Base-by-base conservation (phyloP, 2,329 filamentous ascomycete genomes). In the Scleromitrula shiraiana region DNA sequence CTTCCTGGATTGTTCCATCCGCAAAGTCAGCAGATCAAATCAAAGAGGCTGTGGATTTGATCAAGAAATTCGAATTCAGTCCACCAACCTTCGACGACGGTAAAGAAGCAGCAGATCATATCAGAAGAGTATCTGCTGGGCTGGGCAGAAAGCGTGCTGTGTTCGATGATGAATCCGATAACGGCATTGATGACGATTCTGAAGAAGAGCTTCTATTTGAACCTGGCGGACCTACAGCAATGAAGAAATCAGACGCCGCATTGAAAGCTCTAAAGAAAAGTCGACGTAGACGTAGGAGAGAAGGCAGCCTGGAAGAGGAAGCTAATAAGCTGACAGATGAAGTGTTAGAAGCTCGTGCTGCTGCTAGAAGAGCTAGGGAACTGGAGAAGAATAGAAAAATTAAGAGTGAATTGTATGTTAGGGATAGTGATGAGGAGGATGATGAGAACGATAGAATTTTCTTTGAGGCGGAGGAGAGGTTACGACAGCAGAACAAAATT, bases 351-450 rank as follows among this genome's bases (percentile, higher is more conserved):
- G 70, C 72, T 39, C 64, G 73, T 14, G 71, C 77, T 26, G 80
- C 78, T 55, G 77, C 76, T 48, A 80, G 80, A 10, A 73, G 75
- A 10, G 73, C 82, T 44, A 83, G 78, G 56, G 82, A 95, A 56
- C 70, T 78, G n/a, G 88, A 90, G 60, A 89, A 89, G 66, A 75
- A 80, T 41, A 72, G 73, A 26, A 85, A 84, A 62, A 85, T 93
- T 68, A 97, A 96, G 72, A 94, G 86, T 59, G 82, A 83, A 20
- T 68, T 91, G 32, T 91, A 82, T 59, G 85, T 98, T 42, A 78
- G 84, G 50, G 82, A 83, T 30, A 88, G 85, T 56, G 93, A 97
- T 62, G 93, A 97, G 45, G 89, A 95, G 57, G 88, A 95, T 60
- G 80, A 77, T 27, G 88, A 89, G 39, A 77, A 79, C 49, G 78